Conservation (phyloP, 2,329 filamentous ascomycete species). For the Apiospora kogelbergensis region DNA sequence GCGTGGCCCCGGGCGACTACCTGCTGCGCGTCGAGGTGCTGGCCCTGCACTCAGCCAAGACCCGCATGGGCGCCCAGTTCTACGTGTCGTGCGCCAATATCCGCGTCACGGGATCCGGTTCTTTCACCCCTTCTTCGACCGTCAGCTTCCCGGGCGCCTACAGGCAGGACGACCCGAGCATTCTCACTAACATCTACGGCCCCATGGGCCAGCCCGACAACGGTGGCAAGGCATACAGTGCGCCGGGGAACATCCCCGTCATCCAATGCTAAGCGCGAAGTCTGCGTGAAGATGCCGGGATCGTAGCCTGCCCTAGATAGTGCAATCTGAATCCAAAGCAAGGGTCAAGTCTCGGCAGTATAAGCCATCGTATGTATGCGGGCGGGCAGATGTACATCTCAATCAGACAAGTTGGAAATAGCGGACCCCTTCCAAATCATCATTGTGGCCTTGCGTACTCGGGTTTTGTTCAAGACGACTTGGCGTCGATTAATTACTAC, state of each 20-base stretch:
- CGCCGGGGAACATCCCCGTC: background rate
- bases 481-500: background rate
- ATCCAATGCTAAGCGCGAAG: background rate
- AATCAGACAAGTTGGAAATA: background rate
- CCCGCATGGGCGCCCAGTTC: constrained; percentile 40
- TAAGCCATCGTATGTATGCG: background rate
- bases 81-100: constrained; percentile 42
- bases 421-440: background rate
- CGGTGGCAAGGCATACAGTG: constrained; percentile 37
- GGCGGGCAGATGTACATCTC: background rate
- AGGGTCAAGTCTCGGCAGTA: background rate
- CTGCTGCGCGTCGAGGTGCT: constrained; percentile 55
- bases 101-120: constrained; percentile 38
- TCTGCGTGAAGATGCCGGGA: background rate
- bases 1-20: constrained; percentile 54
- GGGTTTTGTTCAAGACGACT: too few relatives aligned
- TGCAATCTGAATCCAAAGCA: background rate
- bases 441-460: background rate
- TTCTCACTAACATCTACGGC: constrained; percentile 49
- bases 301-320: background rate
- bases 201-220: constrained; percentile 40
- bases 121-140: constrained; percentile 34
- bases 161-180: constrained; percentile 41
- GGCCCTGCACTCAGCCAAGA: constrained; percentile 52
- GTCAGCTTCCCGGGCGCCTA: constrained; percentile 48